Percentiles rank a stretch among this genome's conserved stretches.
Conservation (phyloP, 1,139 yeast genomes). For the Zygotorulaspora mrakii region DNA sequence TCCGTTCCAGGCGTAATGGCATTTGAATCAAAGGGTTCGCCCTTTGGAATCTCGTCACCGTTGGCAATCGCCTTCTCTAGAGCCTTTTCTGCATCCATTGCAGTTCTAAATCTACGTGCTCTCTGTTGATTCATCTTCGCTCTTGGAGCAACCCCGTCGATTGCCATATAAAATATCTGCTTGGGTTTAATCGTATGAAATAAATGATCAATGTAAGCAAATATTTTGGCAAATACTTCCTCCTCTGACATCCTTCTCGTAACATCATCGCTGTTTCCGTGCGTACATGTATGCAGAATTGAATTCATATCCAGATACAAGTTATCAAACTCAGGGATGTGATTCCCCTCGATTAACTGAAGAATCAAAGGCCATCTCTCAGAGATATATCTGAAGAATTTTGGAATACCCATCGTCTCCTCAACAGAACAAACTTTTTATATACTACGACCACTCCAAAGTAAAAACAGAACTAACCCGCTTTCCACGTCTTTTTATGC, state of each 20-base stretch:
- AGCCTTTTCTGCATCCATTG: slow-evolving; percentile 84
- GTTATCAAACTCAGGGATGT: slow-evolving; percentile 92
- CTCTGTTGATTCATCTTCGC: slow-evolving; percentile 99
- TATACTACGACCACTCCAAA: background rate
- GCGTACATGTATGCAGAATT: slow-evolving; percentile 90
- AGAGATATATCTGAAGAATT: slow-evolving; percentile 91
- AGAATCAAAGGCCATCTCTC: slow-evolving; percentile 99
- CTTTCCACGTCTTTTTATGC: no score
- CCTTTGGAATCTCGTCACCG: slow-evolving; percentile 48
- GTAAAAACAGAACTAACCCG: no score
- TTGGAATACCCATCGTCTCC: slow-evolving; percentile 76
- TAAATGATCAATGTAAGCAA: slow-evolving; percentile 89
- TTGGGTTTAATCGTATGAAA: slow-evolving; percentile 85
- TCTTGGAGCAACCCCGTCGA: slow-evolving; percentile 98
- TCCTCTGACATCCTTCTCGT: slow-evolving; percentile 74
- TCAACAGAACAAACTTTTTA: background rate
- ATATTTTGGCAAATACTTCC: slow-evolving; percentile 88
- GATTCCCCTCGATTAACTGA: slow-evolving; percentile 77
- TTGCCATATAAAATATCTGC: slow-evolving; percentile 90
- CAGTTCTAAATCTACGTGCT: slow-evolving; percentile 93
- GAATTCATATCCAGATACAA: slow-evolving; percentile 96
- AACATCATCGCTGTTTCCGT: slow-evolving; percentile 62
- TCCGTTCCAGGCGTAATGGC: slow-evolving; percentile 98
- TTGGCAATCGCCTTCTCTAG: slow-evolving; percentile 47
- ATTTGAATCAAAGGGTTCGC: slow-evolving; percentile 87